phyloP scores from a whole-genome alignment of 1,284 basidiomycete genomes.

The Ganoderma lingzhi region DNA sequence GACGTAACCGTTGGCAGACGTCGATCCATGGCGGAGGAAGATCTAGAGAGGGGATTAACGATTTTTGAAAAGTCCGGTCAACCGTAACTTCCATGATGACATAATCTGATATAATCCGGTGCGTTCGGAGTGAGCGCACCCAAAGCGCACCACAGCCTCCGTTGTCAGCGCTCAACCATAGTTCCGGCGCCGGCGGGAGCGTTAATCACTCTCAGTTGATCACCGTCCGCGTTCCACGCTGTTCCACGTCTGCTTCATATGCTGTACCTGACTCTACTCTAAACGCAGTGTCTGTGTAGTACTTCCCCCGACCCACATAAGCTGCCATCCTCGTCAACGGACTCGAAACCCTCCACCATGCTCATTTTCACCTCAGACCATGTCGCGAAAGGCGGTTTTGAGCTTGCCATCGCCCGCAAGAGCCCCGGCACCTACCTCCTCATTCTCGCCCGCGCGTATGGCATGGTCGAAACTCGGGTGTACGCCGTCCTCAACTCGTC shows the following conservation, averaged over 20 bases:
- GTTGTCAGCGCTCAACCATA: background rate
- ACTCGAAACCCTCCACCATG: background rate
- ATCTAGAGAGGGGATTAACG: background rate
- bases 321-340: background rate
- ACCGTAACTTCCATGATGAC: background rate
- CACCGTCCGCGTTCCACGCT: background rate
- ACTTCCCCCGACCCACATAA: background rate
- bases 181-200: background rate
- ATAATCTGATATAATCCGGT: background rate
- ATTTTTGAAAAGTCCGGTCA: background rate
- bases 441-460: conserved; percentile 9
- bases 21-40: background rate
- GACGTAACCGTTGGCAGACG: background rate
- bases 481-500: conserved; percentile 4
- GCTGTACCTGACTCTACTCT: background rate
- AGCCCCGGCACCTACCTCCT: conserved; percentile 5
- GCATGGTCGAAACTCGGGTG: conserved; percentile 3
- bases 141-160: background rate
- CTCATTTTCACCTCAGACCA: conserved; percentile 8
- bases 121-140: background rate
- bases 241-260: background rate
- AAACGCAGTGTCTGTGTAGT: conserved; percentile 1
- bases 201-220: background rate
- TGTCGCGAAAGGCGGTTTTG: conserved; percentile 1
- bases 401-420: conserved; percentile 7